Percentiles rank a stretch among this genome's conserved stretches.
These are phyloP conservation scores for Litsea cubeba DNA, from an alignment of 164 flowering plant species.

Conservation along the genomic window DNA sequence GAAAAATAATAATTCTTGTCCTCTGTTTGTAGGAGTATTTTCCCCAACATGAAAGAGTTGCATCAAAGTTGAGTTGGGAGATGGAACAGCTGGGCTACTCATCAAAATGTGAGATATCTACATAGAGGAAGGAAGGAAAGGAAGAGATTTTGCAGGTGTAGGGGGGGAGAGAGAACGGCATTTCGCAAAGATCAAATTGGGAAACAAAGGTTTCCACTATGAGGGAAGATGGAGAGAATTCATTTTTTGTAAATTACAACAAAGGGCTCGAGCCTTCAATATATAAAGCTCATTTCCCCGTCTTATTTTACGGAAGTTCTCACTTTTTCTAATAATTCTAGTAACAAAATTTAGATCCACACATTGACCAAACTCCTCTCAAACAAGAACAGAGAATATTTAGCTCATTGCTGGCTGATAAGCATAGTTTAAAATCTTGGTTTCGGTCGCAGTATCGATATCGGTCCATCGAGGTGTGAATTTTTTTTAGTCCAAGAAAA, in stretches of 20 bases:
- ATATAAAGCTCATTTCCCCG: slow-evolving; percentile 27
- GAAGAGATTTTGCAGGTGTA: slow-evolving; percentile 4
- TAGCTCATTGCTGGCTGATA: no score
- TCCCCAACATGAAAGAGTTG: slow-evolving; percentile 80
- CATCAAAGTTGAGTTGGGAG: slow-evolving; percentile 81
- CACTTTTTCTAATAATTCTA: neutral
- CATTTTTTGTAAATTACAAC: slow-evolving; percentile 38
- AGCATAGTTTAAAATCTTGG: no score
- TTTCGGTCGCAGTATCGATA: no score
- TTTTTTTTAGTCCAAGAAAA: no score
- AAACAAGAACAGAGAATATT: neutral
- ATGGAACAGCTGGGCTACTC: slow-evolving; percentile 66
- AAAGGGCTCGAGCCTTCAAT: slow-evolving; percentile 23
- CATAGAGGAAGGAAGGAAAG: slow-evolving; percentile 26
- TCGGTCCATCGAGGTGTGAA: no score
- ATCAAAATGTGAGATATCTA: slow-evolving; percentile 45
- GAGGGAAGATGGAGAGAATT: slow-evolving; percentile 15
- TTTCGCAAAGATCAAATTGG: slow-evolving; percentile 27
- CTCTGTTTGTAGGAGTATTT: slow-evolving; percentile 59
- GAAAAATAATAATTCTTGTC: neutral
- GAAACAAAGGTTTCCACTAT: slow-evolving; percentile 18
- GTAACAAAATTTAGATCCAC: neutral
- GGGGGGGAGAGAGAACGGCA: slow-evolving; percentile 16
- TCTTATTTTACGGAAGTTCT: slow-evolving; percentile 6
- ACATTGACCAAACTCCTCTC: neutral